A percentile compares a stretch with the other conserved stretches of the same genome.
These are phyloP conservation scores for Mycena rebaudengoi DNA, from an alignment of 768 basidiomycete genomes.

Conservation along the genomic window DNA sequence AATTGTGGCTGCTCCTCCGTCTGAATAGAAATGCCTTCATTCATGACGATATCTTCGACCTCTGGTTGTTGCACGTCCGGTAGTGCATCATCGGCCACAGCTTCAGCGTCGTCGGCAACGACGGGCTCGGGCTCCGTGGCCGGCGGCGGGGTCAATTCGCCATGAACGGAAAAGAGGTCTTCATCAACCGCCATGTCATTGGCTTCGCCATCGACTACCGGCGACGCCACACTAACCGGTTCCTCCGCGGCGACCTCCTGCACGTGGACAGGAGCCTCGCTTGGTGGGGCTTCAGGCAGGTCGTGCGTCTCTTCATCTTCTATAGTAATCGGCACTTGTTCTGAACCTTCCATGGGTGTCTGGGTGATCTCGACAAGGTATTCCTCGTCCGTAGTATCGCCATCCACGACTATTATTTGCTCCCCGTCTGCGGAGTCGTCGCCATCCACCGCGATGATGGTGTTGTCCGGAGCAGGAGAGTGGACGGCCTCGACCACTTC, in stretches of 20 bases:
- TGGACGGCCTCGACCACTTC: background rate
- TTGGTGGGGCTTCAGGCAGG: slow-evolving; percentile 11
- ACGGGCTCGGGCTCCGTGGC: slow-evolving; percentile 7
- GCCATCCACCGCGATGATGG: slow-evolving; percentile 17
- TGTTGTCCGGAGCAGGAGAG: slow-evolving; percentile 2
- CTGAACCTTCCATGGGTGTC: slow-evolving; percentile 1
- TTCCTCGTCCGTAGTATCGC: slow-evolving; percentile 24
- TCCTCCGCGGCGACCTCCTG: slow-evolving; percentile 25
- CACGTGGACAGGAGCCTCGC: slow-evolving; percentile 15
- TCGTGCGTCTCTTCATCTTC: slow-evolving; percentile 12
- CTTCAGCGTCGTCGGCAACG: background rate
- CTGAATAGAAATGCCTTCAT: background rate
- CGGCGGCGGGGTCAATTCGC: slow-evolving; percentile 23
- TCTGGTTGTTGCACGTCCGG: background rate
- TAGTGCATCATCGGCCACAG: background rate
- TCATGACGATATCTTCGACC: slow-evolving; percentile 21
- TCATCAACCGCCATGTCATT: slow-evolving; percentile 23
- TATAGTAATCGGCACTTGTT: slow-evolving; percentile 17
- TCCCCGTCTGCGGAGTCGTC: slow-evolving; percentile 18
- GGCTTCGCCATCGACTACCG: slow-evolving; percentile 16
- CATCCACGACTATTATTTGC: slow-evolving; percentile 12
- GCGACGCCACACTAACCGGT: slow-evolving; percentile 22
- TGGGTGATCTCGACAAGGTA: slow-evolving; percentile 19
- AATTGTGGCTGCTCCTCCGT: slow-evolving; percentile 2
- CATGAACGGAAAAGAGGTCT: slow-evolving; percentile 25